Conservation (phyloP, 179 eudicot genomes). For the Amaranthus tricolor region DNA sequence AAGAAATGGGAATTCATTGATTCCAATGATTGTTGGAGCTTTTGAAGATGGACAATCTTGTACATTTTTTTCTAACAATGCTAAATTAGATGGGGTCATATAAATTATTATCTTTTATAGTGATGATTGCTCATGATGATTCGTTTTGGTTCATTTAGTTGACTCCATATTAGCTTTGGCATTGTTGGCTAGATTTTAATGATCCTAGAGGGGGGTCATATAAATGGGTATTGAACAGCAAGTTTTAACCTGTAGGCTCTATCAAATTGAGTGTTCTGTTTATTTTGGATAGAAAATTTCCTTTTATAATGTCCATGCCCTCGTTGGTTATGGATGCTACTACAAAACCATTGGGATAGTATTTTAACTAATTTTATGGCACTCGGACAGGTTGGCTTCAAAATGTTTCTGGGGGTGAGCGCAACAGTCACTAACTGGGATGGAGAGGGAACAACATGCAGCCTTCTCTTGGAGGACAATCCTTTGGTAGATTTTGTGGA, state of each 20-base stretch:
- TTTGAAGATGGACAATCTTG: not conserved
- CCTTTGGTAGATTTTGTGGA: constrained; percentile 97
- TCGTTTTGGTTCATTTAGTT: too few species aligned
- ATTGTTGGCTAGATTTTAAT: too few species aligned
- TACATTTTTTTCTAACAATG: not conserved
- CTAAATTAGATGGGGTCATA: not conserved
- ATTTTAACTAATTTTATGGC: not conserved
- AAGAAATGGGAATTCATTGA: too few species aligned
- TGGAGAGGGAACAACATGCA: constrained; percentile 88
- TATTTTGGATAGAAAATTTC: constrained; percentile 2
- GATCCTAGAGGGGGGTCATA: too few species aligned
- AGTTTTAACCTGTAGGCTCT: not conserved
- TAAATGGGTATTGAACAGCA: not conserved
- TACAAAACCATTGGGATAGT: too few species aligned
- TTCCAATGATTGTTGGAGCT: too few species aligned
- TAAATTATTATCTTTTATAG: not conserved
- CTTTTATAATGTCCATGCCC: not conserved
- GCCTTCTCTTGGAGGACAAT: constrained; percentile 86
- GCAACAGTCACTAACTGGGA: constrained; percentile 94
- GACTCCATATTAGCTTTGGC: too few species aligned
- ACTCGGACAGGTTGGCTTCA: constrained; percentile 68
- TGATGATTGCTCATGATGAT: too few species aligned
- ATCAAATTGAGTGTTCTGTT: not conserved
- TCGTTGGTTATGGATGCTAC: not conserved
- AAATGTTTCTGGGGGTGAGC: constrained; percentile 92